A percentile compares a stretch with the other conserved stretches of the same genome.
Conservation (phyloP, 1,284 basidiomycete species). For the Inonotus obliquus region DNA sequence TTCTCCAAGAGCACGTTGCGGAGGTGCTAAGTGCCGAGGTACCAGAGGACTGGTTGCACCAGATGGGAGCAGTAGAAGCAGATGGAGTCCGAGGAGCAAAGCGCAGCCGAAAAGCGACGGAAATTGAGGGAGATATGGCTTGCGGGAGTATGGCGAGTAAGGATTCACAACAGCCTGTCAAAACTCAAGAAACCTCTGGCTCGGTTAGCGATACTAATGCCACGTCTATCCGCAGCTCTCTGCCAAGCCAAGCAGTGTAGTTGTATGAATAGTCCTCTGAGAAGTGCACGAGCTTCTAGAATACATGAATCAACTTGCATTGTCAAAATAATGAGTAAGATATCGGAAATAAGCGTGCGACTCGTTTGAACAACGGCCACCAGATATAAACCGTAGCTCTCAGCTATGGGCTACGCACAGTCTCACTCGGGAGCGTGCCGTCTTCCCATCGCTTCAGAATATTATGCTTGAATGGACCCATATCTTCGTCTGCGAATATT, state of each 20-base stretch:
- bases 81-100: constrained; percentile 2
- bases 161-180: neutral
- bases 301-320: neutral
- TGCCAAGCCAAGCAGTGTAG: neutral
- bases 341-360: neutral
- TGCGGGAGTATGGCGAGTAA: neutral
- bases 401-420: neutral
- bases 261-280: neutral
- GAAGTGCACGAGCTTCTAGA: neutral
- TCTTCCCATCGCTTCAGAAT: constrained; percentile 74
- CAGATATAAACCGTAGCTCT: neutral
- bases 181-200: constrained; percentile 6
- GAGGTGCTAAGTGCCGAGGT: constrained; percentile 35
- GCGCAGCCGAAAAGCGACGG: neutral
- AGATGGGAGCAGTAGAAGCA: constrained; percentile 21
- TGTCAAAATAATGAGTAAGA: neutral
- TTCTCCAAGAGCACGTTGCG: constrained; percentile 60
- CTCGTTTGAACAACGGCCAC: neutral
- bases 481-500: constrained; percentile 75
- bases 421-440: constrained; percentile 45
- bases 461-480: constrained; percentile 65
- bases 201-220: constrained; percentile 17
- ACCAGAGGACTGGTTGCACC: constrained; percentile 40
- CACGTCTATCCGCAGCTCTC: neutral
- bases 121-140: neutral